These are phyloP conservation scores for Leishmania mexicana DNA, from an alignment of 208 protist species.

Conservation along the genomic window DNA sequence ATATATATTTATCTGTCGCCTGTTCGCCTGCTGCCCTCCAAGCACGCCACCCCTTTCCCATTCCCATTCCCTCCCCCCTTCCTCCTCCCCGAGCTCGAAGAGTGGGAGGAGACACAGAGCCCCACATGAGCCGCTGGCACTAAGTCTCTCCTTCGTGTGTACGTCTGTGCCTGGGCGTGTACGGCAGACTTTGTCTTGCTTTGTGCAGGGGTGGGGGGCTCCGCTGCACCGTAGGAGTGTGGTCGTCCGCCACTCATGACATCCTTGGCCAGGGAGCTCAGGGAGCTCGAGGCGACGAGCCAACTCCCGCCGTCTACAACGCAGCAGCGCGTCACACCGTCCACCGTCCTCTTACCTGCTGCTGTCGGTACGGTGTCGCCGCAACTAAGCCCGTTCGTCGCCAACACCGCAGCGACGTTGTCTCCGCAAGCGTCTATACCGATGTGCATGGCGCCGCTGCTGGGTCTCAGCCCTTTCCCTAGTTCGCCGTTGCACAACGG, in stretches of 20 bases:
- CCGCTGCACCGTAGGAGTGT: neutral
- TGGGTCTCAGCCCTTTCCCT: neutral
- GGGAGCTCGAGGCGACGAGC: conserved; percentile 33
- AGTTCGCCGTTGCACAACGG: neutral
- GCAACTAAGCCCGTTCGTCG: neutral
- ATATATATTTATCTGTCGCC: too few species aligned
- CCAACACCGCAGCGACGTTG: neutral
- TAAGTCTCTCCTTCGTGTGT: neutral
- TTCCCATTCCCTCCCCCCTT: neutral
- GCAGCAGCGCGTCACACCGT: conserved; percentile 26
- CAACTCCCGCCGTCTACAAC: conserved; percentile 35
- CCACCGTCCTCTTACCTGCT: conserved; percentile 31
- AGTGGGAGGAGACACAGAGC: neutral
- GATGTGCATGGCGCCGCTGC: conserved; percentile 1
- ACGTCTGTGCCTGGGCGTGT: neutral
- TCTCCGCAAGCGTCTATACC: neutral
- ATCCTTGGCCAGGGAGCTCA: conserved; percentile 12
- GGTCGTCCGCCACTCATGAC: neutral
- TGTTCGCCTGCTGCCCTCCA: neutral
- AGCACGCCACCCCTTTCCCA: neutral
- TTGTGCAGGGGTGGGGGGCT: neutral
- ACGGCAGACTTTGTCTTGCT: neutral
- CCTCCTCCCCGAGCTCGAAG: neutral
- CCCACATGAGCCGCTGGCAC: neutral
- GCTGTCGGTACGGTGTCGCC: conserved; percentile 14